These are phyloP conservation scores for Geranium rotundifolium DNA, from an alignment of 345 rosid genomes.

Conservation along the genomic window DNA sequence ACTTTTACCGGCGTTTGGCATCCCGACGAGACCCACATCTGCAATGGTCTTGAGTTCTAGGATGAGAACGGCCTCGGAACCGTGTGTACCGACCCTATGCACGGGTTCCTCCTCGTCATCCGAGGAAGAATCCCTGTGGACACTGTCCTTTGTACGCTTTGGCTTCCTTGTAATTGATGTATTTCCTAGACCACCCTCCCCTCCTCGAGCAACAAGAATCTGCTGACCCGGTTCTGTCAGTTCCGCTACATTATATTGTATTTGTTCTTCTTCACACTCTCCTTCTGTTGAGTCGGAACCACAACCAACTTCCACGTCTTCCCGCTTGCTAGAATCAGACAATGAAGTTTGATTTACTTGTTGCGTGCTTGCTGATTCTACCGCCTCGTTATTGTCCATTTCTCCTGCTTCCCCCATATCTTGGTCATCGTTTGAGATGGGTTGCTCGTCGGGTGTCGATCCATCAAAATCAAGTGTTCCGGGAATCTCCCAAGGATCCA, in stretches of 20 bases:
- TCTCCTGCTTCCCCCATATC: conserved; percentile 18
- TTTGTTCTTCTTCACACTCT: conserved; percentile 21
- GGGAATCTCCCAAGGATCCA: conserved; percentile 94
- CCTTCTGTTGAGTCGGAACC: not conserved
- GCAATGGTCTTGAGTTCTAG: conserved; percentile 92
- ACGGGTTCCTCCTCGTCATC: conserved; percentile 25
- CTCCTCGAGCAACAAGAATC: conserved; percentile 61
- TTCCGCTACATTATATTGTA: conserved; percentile 60
- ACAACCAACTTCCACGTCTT: not conserved
- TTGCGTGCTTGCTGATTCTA: conserved; percentile 10
- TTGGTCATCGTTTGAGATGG: conserved; percentile 8
- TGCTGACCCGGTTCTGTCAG: conserved; percentile 60
- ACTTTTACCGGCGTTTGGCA: conserved; percentile 96
- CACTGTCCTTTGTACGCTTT: conserved; percentile 14
- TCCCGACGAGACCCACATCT: conserved; percentile 92
- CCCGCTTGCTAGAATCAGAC: not conserved
- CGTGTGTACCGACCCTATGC: conserved; percentile 41
- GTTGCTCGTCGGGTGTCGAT: conserved; percentile 15
- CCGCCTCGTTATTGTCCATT: not conserved
- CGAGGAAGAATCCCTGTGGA: conserved; percentile 8
- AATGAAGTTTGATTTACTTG: conserved; percentile 11
- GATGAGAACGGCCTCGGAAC: conserved; percentile 50
- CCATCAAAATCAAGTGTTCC: conserved; percentile 43
- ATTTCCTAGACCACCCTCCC: conserved; percentile 82
- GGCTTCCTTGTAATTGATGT: conserved; percentile 28